Evolutionary conservation across 805 yeast species (phyloP).

Genomic region (Debaryomyces hansenii): DNA sequence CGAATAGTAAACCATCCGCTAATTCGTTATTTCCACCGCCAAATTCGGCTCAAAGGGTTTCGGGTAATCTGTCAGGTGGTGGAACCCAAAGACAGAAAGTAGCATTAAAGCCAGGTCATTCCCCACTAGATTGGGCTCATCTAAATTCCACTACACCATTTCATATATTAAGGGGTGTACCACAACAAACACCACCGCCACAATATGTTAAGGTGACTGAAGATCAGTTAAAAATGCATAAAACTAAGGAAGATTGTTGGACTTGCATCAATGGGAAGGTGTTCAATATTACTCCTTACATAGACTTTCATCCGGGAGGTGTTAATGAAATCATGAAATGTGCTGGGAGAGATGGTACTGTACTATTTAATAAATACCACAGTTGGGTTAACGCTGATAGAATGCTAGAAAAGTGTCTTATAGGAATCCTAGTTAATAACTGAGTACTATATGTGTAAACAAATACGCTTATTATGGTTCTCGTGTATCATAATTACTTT

Average conservation of each 20-base stretch:
- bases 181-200: slow-evolving; percentile 53
- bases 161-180: slow-evolving; percentile 53
- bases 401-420: slow-evolving; percentile 72
- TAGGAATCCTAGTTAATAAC: slow-evolving; percentile 52
- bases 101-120: slow-evolving; percentile 70
- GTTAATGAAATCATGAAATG: slow-evolving; percentile 69
- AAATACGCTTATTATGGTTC: no score
- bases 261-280: slow-evolving; percentile 77
- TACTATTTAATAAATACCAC: slow-evolving; percentile 68
- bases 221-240: slow-evolving; percentile 62
- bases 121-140: slow-evolving; percentile 85
- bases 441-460: neutral
- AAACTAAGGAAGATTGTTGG: slow-evolving; percentile 74
- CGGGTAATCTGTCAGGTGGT: slow-evolving; percentile 10
- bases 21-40: slow-evolving; percentile 28
- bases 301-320: slow-evolving; percentile 94
- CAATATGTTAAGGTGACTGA: slow-evolving; percentile 48
- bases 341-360: slow-evolving; percentile 84
- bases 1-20: neutral
- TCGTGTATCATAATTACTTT: neutral
- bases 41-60: slow-evolving; percentile 37
- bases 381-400: slow-evolving; percentile 80
- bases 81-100: slow-evolving; percentile 48
- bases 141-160: slow-evolving; percentile 45
- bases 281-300: slow-evolving; percentile 81